phyloP scores from a whole-genome alignment of 2,329 filamentous ascomycete species.

The Fusarium lyarnte region DNA sequence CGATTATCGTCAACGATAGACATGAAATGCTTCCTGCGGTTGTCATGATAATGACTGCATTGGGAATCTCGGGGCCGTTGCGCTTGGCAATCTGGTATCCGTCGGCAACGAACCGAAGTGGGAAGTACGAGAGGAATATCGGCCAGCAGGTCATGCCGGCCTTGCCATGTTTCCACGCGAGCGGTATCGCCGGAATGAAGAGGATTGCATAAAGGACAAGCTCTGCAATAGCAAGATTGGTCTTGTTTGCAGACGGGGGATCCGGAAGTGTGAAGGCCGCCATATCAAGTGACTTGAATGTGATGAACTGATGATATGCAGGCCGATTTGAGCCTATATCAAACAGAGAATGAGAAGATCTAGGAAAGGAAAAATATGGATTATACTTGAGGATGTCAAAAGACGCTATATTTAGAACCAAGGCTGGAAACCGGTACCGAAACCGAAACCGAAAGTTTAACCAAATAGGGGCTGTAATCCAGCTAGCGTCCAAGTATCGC shows the following conservation, averaged over 20 bases:
- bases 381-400: neutral
- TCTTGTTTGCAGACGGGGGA: neutral
- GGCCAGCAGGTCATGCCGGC: neutral
- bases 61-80: neutral
- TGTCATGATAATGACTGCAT: neutral
- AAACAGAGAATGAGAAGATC: neutral
- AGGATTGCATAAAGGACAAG: neutral
- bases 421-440: accelerated
- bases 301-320: neutral
- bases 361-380: neutral
- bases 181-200: neutral
- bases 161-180: neutral
- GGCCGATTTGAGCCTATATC: neutral
- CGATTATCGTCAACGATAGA: neutral
- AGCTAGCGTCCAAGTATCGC: no score
- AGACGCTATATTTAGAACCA: neutral
- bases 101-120: neutral
- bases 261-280: neutral
- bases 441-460: neutral
- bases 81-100: neutral
- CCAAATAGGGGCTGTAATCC: neutral
- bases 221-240: neutral
- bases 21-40: neutral
- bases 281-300: neutral
- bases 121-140: accelerated